Evolutionary conservation across 1,139 yeast species (phyloP).

Genomic region (Scheffersomyces illinoinensis): DNA sequence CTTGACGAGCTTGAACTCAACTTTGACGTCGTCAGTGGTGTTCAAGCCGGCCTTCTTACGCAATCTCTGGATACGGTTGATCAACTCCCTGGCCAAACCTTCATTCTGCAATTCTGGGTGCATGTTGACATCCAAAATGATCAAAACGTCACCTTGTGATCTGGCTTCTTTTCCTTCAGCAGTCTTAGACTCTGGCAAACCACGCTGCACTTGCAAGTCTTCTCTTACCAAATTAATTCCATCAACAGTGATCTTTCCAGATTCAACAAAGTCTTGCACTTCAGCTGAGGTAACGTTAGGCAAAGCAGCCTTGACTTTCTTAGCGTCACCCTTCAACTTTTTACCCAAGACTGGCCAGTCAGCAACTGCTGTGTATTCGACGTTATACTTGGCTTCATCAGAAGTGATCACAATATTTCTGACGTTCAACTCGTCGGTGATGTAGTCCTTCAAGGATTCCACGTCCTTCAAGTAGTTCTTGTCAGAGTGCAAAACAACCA

Average conservation of each 20-base stretch:
- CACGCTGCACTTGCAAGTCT: slow-evolving; percentile 88
- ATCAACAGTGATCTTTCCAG: slow-evolving; percentile 80
- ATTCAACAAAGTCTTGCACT: slow-evolving; percentile 71
- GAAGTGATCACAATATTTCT: slow-evolving; percentile 85
- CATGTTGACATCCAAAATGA: slow-evolving; percentile 83
- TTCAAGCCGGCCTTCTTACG: slow-evolving; percentile 95
- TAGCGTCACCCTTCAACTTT: slow-evolving; percentile 91
- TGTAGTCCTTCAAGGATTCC: slow-evolving; percentile 73
- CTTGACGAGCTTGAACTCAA: slow-evolving; percentile 70
- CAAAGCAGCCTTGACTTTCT: slow-evolving; percentile 90
- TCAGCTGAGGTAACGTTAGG: slow-evolving; percentile 79
- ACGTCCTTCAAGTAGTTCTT: slow-evolving; percentile 73
- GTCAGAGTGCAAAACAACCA: slow-evolving; percentile 85
- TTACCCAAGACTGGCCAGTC: slow-evolving; percentile 99
- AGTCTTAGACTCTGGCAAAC: slow-evolving; percentile 62
- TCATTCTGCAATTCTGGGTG: slow-evolving; percentile 89
- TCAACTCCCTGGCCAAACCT: slow-evolving; percentile 93
- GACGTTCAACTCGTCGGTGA: slow-evolving; percentile 87
- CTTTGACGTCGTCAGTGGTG: slow-evolving; percentile 92
- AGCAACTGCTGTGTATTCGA: slow-evolving; percentile 90
- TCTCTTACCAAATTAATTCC: slow-evolving; percentile 86
- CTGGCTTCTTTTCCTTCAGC: slow-evolving; percentile 79
- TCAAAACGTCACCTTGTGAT: slow-evolving; percentile 84
- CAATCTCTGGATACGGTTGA: slow-evolving; percentile 95
- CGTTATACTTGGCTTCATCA: slow-evolving; percentile 90